Conservation (phyloP, 495 filamentous ascomycete species). For the Talaromyces borbonicus region DNA sequence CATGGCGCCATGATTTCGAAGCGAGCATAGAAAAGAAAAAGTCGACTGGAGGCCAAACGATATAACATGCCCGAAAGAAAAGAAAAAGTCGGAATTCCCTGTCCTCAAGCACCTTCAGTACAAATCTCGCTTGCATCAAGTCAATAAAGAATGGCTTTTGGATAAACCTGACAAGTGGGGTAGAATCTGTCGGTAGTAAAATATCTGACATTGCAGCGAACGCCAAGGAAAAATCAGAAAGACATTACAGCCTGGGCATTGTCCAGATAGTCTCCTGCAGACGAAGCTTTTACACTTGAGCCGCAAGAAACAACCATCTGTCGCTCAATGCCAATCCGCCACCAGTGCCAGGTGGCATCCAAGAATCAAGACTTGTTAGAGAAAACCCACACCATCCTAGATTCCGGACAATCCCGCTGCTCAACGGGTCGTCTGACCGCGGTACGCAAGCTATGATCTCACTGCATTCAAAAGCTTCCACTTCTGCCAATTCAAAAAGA, state of each 20-base stretch:
- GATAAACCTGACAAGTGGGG: no score
- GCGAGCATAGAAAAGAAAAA: no score
- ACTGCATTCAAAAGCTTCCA: constrained; percentile 59
- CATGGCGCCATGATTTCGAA: no score
- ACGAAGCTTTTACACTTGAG: constrained; percentile 62
- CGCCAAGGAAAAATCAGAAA: background rate
- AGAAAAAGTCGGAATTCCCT: background rate
- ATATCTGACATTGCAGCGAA: no score
- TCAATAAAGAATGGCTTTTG: background rate
- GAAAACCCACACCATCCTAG: constrained; percentile 91
- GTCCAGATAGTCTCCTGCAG: background rate
- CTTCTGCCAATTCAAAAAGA: constrained; percentile 72
- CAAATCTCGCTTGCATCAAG: no score
- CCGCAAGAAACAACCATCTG: constrained; percentile 75
- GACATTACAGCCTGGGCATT: background rate
- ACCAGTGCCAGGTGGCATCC: constrained; percentile 40
- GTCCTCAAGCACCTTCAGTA: no score
- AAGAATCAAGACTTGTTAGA: constrained; percentile 64
- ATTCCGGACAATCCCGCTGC: constrained; percentile 59
- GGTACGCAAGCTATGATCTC: constrained; percentile 75
- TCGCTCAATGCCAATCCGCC: constrained; percentile 49
- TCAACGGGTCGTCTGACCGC: constrained; percentile 47
- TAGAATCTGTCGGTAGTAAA: no score
- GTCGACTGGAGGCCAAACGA: no score
- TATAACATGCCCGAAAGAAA: no score